A percentile compares a stretch with the other conserved stretches of the same genome.
Evolutionary conservation across 305 asterid species (phyloP).

Genomic region (Solanum aculeatissimum): DNA sequence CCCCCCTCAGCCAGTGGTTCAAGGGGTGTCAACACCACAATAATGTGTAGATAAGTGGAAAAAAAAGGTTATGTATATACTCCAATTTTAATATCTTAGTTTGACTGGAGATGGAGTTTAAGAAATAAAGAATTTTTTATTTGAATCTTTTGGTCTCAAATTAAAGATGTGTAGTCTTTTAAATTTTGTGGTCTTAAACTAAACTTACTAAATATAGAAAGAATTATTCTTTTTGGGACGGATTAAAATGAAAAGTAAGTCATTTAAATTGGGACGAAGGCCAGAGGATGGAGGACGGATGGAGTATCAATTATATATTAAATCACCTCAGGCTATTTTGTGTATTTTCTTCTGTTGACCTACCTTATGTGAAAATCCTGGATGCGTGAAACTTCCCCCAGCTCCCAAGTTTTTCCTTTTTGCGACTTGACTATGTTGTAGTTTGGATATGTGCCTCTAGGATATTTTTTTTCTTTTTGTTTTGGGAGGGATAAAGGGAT

Average conservation of each 20-base stretch:
- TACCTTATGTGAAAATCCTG: neutral
- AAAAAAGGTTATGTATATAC: neutral
- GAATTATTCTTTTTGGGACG: neutral
- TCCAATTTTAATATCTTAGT: neutral
- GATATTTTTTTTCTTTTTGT: neutral
- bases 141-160: too few relatives aligned
- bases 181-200: neutral
- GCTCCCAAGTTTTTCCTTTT: neutral
- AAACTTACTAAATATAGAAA: neutral
- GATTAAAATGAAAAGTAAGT: neutral
- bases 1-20: neutral
- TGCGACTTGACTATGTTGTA: neutral
- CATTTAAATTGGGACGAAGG: neutral
- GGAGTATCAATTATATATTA: neutral
- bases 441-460: neutral
- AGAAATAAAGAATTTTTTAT: neutral
- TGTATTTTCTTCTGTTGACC: neutral
- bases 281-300: neutral
- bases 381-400: neutral
- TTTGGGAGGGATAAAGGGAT: too few relatives aligned
- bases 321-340: neutral
- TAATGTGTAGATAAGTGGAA: neutral
- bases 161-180: neutral
- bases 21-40: neutral
- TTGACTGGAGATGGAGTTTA: neutral